Evolutionary conservation across 2,329 filamentous ascomycete genomes (phyloP).

Genomic region (Claviceps citrina): DNA sequence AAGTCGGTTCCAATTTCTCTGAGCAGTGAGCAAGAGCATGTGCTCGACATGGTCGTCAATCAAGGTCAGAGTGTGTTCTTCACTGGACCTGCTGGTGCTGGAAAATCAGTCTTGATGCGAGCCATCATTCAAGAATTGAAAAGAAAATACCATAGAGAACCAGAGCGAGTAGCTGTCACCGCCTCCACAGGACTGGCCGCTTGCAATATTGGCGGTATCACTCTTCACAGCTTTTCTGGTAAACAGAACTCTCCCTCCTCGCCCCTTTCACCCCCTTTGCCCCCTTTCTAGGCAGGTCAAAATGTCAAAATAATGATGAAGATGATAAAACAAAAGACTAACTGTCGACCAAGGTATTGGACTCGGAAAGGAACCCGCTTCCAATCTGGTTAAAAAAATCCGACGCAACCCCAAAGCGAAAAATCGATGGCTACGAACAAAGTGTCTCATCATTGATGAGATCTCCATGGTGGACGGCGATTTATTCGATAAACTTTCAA

Average conservation of each 20-base stretch:
- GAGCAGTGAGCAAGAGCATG: constrained; percentile 72
- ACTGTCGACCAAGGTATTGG: constrained; percentile 43
- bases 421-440: constrained; percentile 75
- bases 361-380: constrained; percentile 74
- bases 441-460: constrained; percentile 81
- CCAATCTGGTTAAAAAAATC: constrained; percentile 77
- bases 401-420: constrained; percentile 76
- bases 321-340: background rate
- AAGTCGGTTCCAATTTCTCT: constrained; percentile 47
- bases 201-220: constrained; percentile 92
- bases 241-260: background rate
- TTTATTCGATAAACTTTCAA: constrained; percentile 87
- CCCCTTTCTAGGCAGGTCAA: too few relatives aligned
- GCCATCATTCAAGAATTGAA: constrained; percentile 74
- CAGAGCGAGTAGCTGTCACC: constrained; percentile 79
- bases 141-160: constrained; percentile 58
- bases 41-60: constrained; percentile 69
- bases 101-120: constrained; percentile 90
- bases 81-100: constrained; percentile 88
- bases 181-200: constrained; percentile 91
- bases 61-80: constrained; percentile 86
- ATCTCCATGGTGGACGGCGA: constrained; percentile 98
- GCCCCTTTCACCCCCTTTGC: background rate
- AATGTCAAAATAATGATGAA: too few relatives aligned
- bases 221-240: constrained; percentile 87